Percentiles rank a stretch among this genome's conserved stretches.
Evolutionary conservation across 2,329 filamentous ascomycete species (phyloP).

Genomic region (Colletotrichum navitas): DNA sequence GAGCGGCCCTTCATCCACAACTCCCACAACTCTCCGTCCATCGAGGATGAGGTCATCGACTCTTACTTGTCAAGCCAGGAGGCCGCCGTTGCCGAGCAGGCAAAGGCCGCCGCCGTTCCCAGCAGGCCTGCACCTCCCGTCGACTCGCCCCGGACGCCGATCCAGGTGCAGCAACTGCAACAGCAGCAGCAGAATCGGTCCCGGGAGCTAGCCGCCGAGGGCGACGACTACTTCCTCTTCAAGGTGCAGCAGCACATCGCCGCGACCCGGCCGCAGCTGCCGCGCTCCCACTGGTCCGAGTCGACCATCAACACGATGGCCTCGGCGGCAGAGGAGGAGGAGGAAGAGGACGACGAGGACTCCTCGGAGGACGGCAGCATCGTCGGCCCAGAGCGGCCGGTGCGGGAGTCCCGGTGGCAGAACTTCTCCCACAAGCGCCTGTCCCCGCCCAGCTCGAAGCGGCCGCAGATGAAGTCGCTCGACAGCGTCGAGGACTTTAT

Average conservation of each 20-base stretch:
- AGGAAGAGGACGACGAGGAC: conserved; percentile 20
- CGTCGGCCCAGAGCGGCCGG: conserved; percentile 34
- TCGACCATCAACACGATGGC: conserved; percentile 52
- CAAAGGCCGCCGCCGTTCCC: conserved; percentile 25
- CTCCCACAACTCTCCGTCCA: conserved; percentile 32
- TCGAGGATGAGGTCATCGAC: conserved; percentile 38
- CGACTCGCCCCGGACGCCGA: conserved; percentile 41
- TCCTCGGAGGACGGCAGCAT: conserved; percentile 35
- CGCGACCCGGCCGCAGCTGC: conserved; percentile 43
- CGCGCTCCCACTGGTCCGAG: conserved; percentile 58
- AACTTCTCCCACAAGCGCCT: conserved; percentile 54
- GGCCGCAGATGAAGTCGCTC: conserved; percentile 55
- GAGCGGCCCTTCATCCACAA: conserved; percentile 42
- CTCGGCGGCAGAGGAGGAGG: conserved; percentile 38
- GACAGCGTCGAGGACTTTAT: conserved; percentile 55
- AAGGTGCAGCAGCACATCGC: conserved; percentile 42
- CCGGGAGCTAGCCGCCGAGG: conserved; percentile 37
- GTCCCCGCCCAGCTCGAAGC: conserved; percentile 38
- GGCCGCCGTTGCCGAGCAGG: conserved; percentile 16
- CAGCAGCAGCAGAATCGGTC: conserved; percentile 25
- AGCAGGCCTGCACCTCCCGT: conserved; percentile 34
- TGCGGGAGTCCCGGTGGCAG: conserved; percentile 38
- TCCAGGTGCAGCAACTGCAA: conserved; percentile 34
- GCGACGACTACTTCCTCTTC: conserved; percentile 43
- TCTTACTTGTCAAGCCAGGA: conserved; percentile 40